Percentiles rank a stretch among this genome's conserved stretches.
phyloP scores from a whole-genome alignment of 2,329 filamentous ascomycete species.

The Pseudopithomyces chartarum region DNA sequence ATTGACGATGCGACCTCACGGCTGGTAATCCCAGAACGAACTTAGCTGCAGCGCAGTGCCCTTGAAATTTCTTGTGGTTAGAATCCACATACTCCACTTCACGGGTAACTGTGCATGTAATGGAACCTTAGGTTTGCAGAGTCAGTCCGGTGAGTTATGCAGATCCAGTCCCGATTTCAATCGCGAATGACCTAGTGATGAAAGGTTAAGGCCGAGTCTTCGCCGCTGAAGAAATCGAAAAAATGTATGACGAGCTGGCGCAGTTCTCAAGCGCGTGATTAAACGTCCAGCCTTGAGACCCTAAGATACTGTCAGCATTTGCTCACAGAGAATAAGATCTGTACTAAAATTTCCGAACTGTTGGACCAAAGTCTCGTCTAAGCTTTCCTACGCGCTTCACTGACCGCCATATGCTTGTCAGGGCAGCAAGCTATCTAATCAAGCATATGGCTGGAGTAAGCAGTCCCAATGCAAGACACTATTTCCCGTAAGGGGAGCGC shows the following conservation, averaged over 20 bases:
- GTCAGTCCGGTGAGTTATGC: background rate
- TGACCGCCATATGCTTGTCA: background rate
- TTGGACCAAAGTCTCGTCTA: background rate
- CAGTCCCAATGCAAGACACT: background rate
- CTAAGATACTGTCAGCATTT: background rate
- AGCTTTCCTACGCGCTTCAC: background rate
- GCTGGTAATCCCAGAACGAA: background rate
- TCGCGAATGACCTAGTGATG: no score
- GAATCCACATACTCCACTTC: background rate
- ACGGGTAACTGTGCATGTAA: background rate
- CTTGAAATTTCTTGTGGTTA: background rate
- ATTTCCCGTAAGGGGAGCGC: background rate
- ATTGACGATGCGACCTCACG: background rate
- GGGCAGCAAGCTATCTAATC: background rate
- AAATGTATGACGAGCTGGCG: no score
- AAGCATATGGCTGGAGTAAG: background rate
- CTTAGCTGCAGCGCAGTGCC: background rate
- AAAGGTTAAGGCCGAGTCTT: no score
- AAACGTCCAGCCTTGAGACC: background rate
- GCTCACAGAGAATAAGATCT: background rate
- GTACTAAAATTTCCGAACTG: background rate
- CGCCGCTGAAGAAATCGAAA: no score
- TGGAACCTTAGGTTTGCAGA: background rate
- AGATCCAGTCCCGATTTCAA: background rate
- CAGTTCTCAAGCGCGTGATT: background rate